These are phyloP conservation scores for Rhodosporidiobolus odoratus DNA, from an alignment of 768 basidiomycete species.

Conservation along the genomic window DNA sequence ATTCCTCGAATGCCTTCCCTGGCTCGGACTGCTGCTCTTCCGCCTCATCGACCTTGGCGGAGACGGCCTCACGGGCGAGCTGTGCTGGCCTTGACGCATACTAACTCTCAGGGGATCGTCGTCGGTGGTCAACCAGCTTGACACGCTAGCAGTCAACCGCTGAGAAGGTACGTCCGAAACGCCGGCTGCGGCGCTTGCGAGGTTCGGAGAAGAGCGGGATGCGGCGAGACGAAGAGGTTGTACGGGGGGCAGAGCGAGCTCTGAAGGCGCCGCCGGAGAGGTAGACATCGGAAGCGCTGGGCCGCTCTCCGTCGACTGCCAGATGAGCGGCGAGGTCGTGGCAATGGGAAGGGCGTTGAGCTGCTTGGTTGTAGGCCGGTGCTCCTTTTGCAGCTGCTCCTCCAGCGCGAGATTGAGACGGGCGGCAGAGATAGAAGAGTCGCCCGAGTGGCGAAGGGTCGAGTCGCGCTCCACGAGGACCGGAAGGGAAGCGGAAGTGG, in stretches of 20 bases:
- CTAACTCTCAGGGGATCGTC: not conserved
- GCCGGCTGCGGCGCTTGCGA: not conserved
- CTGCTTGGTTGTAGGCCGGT: not conserved
- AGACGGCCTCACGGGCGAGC: not conserved
- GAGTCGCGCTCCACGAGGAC: not conserved
- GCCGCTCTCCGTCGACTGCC: not conserved
- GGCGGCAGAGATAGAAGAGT: constrained; percentile 5
- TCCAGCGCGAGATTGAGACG: constrained; percentile 14
- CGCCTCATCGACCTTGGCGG: not conserved
- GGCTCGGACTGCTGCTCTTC: not conserved
- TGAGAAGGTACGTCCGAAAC: no score
- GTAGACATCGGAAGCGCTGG: not conserved
- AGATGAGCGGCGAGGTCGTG: not conserved
- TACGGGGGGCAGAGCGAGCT: no score
- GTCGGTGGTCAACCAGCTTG: not conserved
- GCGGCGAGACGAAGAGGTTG: not conserved
- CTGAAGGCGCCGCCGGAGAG: no score
- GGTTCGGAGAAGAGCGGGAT: not conserved
- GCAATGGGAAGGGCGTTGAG: not conserved
- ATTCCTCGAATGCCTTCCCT: not conserved
- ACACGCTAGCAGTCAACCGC: not conserved
- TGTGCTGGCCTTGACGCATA: not conserved
- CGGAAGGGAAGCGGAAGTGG: not conserved
- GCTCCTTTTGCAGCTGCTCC: not conserved
- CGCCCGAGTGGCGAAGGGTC: constrained; percentile 1